Evolutionary conservation across 805 yeast species (phyloP).

Genomic region (Yamadazyma ubonensis): DNA sequence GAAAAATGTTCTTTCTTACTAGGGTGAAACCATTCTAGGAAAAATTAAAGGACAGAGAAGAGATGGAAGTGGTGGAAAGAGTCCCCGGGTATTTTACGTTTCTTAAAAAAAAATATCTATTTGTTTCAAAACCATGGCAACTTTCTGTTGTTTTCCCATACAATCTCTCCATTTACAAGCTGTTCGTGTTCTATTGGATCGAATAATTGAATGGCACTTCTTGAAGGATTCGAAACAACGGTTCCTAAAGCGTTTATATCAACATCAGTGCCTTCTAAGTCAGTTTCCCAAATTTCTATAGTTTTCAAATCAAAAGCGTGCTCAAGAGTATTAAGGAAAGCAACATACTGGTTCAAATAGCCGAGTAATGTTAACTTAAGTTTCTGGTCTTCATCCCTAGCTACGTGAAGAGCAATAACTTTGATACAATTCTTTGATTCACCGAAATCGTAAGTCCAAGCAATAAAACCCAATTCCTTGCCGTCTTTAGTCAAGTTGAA

Average conservation of each 20-base stretch:
- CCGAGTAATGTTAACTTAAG: conserved; percentile 5
- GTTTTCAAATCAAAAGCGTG: conserved; percentile 12
- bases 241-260: conserved; percentile 15
- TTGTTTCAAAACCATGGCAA: conserved; percentile 39
- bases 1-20: too few species aligned
- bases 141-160: conserved; percentile 45
- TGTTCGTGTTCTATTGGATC: conserved; percentile 24
- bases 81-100: too few species aligned
- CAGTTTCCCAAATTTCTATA: conserved; percentile 38
- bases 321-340: background rate
- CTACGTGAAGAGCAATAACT: conserved; percentile 12
- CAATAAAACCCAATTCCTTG: conserved; percentile 26
- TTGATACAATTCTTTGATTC: conserved; percentile 8
- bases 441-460: conserved; percentile 40
- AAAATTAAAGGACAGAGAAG: too few species aligned
- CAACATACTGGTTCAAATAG: conserved; percentile 12
- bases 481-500: conserved; percentile 21
- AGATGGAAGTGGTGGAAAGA: too few species aligned
- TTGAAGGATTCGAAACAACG: conserved; percentile 34
- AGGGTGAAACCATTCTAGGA: too few species aligned
- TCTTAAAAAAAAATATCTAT: background rate
- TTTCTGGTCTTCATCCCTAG: conserved; percentile 10
- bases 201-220: conserved; percentile 34
- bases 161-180: conserved; percentile 24
- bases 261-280: conserved; percentile 10